Conservation (phyloP, 2,329 filamentous ascomycete genomes). For the Cadophora sp. region DNA sequence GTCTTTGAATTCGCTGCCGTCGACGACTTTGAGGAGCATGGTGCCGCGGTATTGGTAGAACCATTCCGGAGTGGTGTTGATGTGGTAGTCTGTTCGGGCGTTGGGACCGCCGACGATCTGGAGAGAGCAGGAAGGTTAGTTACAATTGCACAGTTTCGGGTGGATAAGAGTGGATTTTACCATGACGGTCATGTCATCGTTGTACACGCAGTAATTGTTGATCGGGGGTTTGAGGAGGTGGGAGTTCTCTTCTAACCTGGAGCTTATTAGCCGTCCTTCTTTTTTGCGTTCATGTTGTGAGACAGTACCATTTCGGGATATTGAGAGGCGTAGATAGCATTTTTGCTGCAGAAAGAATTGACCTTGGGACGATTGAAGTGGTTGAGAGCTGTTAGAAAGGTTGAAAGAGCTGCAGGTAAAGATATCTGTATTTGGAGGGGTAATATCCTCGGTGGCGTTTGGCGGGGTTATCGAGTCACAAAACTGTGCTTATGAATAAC, state of each 20-base stretch:
- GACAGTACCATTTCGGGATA: conserved; percentile 43
- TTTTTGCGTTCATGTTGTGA: no score
- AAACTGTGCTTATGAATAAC: conserved; percentile 11
- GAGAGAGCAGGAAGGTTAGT: conserved; percentile 14
- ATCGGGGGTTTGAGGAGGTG: conserved; percentile 86
- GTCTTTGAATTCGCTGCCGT: conserved; percentile 73
- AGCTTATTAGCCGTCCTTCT: conserved; percentile 14
- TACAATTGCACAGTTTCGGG: not conserved
- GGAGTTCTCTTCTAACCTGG: conserved; percentile 89
- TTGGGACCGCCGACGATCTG: conserved; percentile 95
- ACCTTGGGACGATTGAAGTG: not conserved
- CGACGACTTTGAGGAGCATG: conserved; percentile 93
- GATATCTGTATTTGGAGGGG: conserved; percentile 10
- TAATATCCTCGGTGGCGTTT: conserved; percentile 3
- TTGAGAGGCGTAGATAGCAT: conserved; percentile 42
- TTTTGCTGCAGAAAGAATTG: not conserved
- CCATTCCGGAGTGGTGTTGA: conserved; percentile 95
- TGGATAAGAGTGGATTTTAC: conserved; percentile 47
- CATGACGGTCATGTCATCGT: conserved; percentile 84
- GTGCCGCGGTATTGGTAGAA: conserved; percentile 96
- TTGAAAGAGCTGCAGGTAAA: not conserved
- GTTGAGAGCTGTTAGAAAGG: not conserved
- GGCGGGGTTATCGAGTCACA: conserved; percentile 8
- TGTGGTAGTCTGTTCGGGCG: conserved; percentile 96
- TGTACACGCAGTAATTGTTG: conserved; percentile 98